Conservation (phyloP, 306 rosid genomes). For the Ormosia emarginata region DNA sequence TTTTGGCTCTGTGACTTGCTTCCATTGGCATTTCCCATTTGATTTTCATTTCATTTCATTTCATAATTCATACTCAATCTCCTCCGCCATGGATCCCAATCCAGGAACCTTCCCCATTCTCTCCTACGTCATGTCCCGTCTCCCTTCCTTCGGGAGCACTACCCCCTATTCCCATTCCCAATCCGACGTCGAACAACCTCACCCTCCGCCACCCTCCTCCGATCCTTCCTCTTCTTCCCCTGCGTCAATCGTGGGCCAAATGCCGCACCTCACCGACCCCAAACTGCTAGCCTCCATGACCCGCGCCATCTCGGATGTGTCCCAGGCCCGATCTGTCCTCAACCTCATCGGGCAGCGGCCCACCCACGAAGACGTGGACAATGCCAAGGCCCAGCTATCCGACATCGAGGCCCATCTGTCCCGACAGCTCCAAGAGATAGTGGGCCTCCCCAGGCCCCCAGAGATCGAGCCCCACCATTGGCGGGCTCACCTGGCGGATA, state of each 20-base stretch:
- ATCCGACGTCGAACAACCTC: slow-evolving; percentile 51
- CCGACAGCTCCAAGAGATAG: slow-evolving; percentile 66
- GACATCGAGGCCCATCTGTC: slow-evolving; percentile 56
- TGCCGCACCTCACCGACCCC: slow-evolving; percentile 74
- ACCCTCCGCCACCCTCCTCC: neutral
- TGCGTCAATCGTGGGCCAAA: slow-evolving; percentile 30
- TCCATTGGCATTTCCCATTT: neutral
- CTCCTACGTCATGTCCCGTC: slow-evolving; percentile 76
- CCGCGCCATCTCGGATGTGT: slow-evolving; percentile 69
- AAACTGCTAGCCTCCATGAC: slow-evolving; percentile 67
- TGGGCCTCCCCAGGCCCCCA: slow-evolving; percentile 53
- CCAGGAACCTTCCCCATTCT: slow-evolving; percentile 74
- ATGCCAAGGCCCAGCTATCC: slow-evolving; percentile 46
- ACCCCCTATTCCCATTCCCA: slow-evolving; percentile 7
- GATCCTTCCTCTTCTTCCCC: slow-evolving; percentile 35
- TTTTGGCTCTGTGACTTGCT: neutral
- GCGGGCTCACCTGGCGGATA: slow-evolving; percentile 48
- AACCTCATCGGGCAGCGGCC: slow-evolving; percentile 68
- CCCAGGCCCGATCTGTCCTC: slow-evolving; percentile 78
- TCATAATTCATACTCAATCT: too few species aligned
- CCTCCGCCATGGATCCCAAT: slow-evolving; percentile 72
- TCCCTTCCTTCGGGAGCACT: slow-evolving; percentile 41
- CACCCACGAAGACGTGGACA: slow-evolving; percentile 76
- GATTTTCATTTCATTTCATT: too few species aligned
- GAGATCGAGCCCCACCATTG: slow-evolving; percentile 56